Evolutionary conservation across 1,284 basidiomycete species (phyloP), one percentile per base, ranked within the genome.

Genomic region (Sporisorium graminicola): DNA sequence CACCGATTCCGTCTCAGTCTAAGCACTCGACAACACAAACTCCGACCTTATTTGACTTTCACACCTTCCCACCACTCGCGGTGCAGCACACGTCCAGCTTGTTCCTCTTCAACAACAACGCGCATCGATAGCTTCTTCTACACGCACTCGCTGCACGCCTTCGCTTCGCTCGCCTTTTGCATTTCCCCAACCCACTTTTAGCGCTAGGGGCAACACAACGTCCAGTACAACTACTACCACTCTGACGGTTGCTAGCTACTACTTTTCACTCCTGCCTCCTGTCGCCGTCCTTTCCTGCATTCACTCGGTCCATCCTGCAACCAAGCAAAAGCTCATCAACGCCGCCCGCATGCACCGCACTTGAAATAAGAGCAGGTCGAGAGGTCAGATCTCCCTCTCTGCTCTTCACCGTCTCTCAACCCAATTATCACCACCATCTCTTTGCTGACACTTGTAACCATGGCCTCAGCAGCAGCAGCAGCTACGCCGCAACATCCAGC

Each of bases 401-500:
- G 1, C 27, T 33, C 29, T 47, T 6, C 40, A 9, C n/a, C 1
- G 3, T 7, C n/a, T 31, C 33, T 31, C 47, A 7, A 47, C 24
- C 13, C 14, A 16, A 14, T 13, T 43, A 52, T 10, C 31, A 26
- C 26, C 29, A 10, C 33, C 37, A 3, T 24, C 31, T 35, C 14
- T 18, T 50, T 29, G 37, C 18, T n/a, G n/a, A n/a, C 2, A 50
- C 18, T 24, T 27, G 3, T 10, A 26, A 64, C 10, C 13, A 70
- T 70, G 61, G 40, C 67, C 2, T 62, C 69, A 9, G 56, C 64
- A 66, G 59, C 46, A 0, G 60, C 59, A 37, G 46, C 53, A 18
- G 43, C 33, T 10, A 35, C 57, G 58, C 49, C 65, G 26, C 51
- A 33, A 7, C 44, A 35, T 5, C 37, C 35, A 37, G 26, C 55